phyloP scores from a whole-genome alignment of 768 basidiomycete species.

The Rhodotorula paludigena region DNA sequence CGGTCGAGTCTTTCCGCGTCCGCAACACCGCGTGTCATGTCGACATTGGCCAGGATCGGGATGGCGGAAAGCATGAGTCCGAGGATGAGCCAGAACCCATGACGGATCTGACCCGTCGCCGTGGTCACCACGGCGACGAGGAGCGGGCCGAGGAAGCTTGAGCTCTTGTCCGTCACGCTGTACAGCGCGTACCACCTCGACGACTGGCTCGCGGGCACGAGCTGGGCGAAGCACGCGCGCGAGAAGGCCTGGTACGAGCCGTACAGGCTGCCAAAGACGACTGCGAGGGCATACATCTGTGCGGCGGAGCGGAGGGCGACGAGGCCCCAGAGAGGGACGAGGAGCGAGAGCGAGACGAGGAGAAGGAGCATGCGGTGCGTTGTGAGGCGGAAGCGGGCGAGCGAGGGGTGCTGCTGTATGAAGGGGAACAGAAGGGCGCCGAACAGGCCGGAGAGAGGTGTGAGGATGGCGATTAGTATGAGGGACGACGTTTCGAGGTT shows the following conservation, averaged over 20 bases:
- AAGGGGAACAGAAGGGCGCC: constrained; percentile 78
- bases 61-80: constrained; percentile 75
- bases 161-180: constrained; percentile 61
- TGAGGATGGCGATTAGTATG: constrained; percentile 35
- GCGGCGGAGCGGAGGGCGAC: constrained; percentile 70
- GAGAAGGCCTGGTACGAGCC: constrained; percentile 90
- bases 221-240: constrained; percentile 75
- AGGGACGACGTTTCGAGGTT: constrained; percentile 72
- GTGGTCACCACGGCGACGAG: constrained; percentile 84
- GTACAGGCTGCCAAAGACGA: constrained; percentile 73
- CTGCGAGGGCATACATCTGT: constrained; percentile 79
- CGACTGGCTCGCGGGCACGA: constrained; percentile 82
- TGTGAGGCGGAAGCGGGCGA: constrained; percentile 47
- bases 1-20: constrained; percentile 51
- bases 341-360: constrained; percentile 65
- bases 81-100: constrained; percentile 57
- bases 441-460: constrained; percentile 66
- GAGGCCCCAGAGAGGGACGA: constrained; percentile 58
- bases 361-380: constrained; percentile 64
- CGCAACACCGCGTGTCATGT: constrained; percentile 61
- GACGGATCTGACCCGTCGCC: constrained; percentile 69
- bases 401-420: constrained; percentile 56
- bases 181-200: constrained; percentile 81
- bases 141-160: constrained; percentile 81
- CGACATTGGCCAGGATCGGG: constrained; percentile 61